Evolutionary conservation across 2,329 filamentous ascomycete species (phyloP), one percentile per base, ranked within the genome.

Genomic region (Periconia macrospinosa): DNA sequence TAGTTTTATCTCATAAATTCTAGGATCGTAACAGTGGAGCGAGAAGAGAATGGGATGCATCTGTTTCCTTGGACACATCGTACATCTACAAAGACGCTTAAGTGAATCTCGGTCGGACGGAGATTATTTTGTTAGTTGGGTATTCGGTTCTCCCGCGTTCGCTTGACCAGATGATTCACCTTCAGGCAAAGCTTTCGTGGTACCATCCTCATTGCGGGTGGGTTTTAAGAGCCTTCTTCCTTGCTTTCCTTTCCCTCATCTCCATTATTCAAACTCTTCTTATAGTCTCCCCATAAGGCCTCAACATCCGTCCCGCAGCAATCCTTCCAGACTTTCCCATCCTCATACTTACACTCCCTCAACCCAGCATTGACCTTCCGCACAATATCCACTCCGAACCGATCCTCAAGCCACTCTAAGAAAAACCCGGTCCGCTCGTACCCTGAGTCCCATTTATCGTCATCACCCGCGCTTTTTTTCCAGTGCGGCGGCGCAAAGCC

Each of bases 401-500:
- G 80, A 35, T 78, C 72, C 75, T 97, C 92, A 45, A 97, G 76
- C 77, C 91, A 96, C 50, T 94, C 87, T 47, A 97, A 76, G 64
- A 97, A 97, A 72, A 91, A 97, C 1, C 87, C 94, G 7, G 93
- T 97, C 61, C 89, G 84, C 77, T 97, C 88, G 75, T 97, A 97
- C 0, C 92, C 92, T 40, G 81, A 83, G 72, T 96, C 91, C 92
- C 92, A 97, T 9, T 37, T 37, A 37, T 37, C 33, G n/a, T 82
- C 80, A 17, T 83, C 82, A 17, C 79, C 76, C 2, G 72, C 70
- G 20, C 79, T 77, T 41, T 75, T 74, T 69, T 85, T 87, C 93
- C 93, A 97, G 75, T 97, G 92, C 47, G 90, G 89, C 41, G 93
- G 91, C 9, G 80, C 84, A 27, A 95, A 81, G 0, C 82, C 83